These are phyloP conservation scores for Diaporthe eres DNA, from an alignment of 2,329 filamentous ascomycete genomes.

Conservation along the genomic window DNA sequence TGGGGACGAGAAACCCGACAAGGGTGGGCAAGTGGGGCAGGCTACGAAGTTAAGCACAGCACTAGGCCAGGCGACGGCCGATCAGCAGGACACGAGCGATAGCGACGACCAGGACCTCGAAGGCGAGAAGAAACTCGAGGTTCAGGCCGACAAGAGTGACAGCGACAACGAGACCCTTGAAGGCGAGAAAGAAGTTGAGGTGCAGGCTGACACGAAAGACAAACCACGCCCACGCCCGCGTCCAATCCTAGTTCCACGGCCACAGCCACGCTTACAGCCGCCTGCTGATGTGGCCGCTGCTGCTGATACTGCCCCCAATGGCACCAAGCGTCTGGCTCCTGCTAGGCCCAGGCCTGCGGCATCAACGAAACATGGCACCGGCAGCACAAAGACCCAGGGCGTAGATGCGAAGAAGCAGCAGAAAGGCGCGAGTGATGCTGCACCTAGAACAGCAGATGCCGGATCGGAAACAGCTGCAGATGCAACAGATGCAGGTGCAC, in stretches of 20 bases:
- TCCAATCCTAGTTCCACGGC: constrained; percentile 1
- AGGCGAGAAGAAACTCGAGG: constrained; percentile 17
- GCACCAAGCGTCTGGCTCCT: neutral
- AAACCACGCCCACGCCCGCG: constrained; percentile 1
- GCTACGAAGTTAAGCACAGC: neutral
- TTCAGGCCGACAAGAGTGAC: neutral
- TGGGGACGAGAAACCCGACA: neutral
- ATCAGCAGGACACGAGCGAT: constrained; percentile 28
- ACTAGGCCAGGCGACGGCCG: constrained; percentile 27
- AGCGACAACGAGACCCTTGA: neutral
- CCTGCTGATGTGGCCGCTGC: neutral
- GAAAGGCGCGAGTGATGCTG: neutral
- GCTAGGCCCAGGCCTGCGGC: constrained; percentile 10
- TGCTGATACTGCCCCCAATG: neutral
- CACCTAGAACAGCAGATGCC: neutral
- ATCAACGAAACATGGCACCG: constrained; percentile 6
- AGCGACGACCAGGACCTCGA: constrained; percentile 13
- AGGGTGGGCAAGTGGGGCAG: neutral
- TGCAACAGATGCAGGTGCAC: constrained; percentile 14
- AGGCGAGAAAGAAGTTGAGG: constrained; percentile 15
- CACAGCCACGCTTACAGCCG: neutral
- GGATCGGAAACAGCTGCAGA: constrained; percentile 5
- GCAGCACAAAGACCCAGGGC: neutral
- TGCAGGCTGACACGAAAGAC: constrained; percentile 22
- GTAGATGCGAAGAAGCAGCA: neutral